These are phyloP conservation scores for Sarocladium kiliense DNA, from an alignment of 2,329 filamentous ascomycete species.

Conservation along the genomic window DNA sequence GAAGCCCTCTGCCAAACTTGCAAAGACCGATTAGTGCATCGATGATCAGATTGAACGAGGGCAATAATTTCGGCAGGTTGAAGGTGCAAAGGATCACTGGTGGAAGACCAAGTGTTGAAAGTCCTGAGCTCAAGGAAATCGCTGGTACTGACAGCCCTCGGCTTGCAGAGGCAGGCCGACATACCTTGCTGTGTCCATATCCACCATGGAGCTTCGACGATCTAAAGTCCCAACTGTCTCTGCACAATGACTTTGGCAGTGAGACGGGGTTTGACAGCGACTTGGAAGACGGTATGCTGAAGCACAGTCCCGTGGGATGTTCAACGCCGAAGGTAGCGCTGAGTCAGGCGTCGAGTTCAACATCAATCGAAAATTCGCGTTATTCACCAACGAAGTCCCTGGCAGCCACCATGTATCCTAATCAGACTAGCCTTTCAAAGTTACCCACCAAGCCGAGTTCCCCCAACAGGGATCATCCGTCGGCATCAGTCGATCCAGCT, in stretches of 20 bases:
- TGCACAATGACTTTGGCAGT: constrained; percentile 22
- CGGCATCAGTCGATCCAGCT: background rate
- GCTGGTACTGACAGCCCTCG: constrained; percentile 15
- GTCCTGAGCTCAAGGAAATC: background rate
- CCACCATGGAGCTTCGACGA: constrained; percentile 15
- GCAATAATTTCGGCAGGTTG: constrained; percentile 25
- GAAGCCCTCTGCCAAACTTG: constrained; percentile 1
- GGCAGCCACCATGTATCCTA: background rate
- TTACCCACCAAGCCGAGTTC: no score
- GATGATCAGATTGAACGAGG: constrained; percentile 29
- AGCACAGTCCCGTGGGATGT: constrained; percentile 27
- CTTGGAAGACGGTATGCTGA: constrained; percentile 33
- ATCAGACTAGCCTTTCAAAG: background rate
- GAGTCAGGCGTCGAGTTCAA: constrained; percentile 4
- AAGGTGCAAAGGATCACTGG: constrained; percentile 29
- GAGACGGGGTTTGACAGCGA: constrained; percentile 32
- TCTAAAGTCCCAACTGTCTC: background rate
- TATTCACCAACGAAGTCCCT: background rate
- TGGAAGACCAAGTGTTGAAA: constrained; percentile 17
- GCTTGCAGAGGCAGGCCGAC: constrained; percentile 13
- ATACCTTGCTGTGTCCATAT: background rate
- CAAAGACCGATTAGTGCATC: constrained; percentile 21
- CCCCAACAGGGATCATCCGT: background rate
- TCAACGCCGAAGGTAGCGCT: constrained; percentile 31
- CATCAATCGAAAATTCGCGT: background rate